phyloP scores from a whole-genome alignment of 805 yeast species.

The Saturnispora dispora region DNA sequence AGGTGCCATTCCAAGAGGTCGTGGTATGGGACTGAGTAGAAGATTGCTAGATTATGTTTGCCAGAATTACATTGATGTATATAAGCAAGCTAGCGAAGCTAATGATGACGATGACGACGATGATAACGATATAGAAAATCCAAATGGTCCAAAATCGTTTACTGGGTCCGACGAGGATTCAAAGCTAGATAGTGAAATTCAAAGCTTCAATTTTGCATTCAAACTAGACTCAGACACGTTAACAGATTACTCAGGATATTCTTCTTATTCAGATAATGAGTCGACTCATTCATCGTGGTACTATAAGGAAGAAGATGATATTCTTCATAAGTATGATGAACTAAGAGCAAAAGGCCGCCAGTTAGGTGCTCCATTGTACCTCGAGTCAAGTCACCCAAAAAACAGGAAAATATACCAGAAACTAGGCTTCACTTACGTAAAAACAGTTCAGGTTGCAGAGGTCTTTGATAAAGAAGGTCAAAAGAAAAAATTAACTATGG shows the following conservation, averaged over 20 bases:
- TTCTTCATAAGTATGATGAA: constrained; percentile 26
- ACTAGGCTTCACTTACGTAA: constrained; percentile 39
- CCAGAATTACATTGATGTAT: constrained; percentile 6
- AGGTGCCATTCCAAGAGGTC: constrained; percentile 47
- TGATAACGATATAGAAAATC: constrained; percentile 10
- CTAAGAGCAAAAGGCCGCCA: constrained; percentile 23
- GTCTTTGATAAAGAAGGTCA: constrained; percentile 21
- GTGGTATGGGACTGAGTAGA: constrained; percentile 52
- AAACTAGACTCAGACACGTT: constrained; percentile 27
- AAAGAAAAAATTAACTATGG: constrained; percentile 26
- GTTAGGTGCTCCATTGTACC: constrained; percentile 33
- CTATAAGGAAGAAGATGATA: constrained; percentile 28
- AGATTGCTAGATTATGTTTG: constrained; percentile 30
- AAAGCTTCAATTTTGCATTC: constrained; percentile 27
- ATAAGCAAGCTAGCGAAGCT: background rate
- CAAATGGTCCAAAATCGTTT: constrained; percentile 4
- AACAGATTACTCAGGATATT: constrained; percentile 29
- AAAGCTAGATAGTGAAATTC: constrained; percentile 26
- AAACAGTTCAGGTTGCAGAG: constrained; percentile 29
- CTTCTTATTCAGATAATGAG: constrained; percentile 25
- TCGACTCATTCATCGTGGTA: constrained; percentile 30
- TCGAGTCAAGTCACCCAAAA: constrained; percentile 48
- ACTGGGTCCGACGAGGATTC: constrained; percentile 20
- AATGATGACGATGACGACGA: constrained; percentile 8
- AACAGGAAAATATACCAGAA: constrained; percentile 46